phyloP scores from a whole-genome alignment of 208 protist species.

The Porcisia deanei region DNA sequence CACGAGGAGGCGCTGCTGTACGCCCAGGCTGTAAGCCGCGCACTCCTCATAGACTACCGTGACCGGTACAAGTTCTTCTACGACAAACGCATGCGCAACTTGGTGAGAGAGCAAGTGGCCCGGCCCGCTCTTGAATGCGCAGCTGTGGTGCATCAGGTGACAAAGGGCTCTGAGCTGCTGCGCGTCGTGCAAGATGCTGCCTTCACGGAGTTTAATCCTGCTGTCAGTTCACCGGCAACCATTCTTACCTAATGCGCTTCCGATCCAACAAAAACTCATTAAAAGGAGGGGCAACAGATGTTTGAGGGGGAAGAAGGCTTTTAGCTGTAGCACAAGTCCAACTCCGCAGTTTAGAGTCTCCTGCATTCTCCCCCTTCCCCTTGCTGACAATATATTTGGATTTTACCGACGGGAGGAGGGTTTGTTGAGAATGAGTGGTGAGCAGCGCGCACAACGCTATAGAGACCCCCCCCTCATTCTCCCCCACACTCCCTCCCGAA shows the following conservation, averaged over 20 bases:
- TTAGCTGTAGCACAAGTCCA: neutral
- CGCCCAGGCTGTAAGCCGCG: constrained; percentile 46
- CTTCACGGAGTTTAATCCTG: constrained; percentile 19
- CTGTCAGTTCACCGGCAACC: neutral
- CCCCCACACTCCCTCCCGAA: too few relatives aligned
- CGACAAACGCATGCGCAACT: constrained; percentile 52
- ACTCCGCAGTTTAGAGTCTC: neutral
- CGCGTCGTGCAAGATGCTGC: constrained; percentile 32
- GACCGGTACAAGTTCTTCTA: constrained; percentile 60
- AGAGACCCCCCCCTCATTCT: too few relatives aligned
- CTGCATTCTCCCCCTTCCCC: neutral
- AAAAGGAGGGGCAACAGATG: neutral
- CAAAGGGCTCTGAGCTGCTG: constrained; percentile 25
- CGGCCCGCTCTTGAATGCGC: constrained; percentile 29
- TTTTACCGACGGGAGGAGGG: neutral
- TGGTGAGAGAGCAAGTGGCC: constrained; percentile 42
- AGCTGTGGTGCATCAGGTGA: constrained; percentile 24
- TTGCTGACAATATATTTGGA: neutral
- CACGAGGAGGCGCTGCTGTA: constrained; percentile 48
- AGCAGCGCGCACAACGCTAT: neutral
- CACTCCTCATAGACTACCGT: constrained; percentile 49
- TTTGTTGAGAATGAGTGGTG: neutral
- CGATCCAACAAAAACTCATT: too few relatives aligned
- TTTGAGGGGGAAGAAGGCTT: neutral
- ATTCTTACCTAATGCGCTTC: neutral